These are phyloP conservation scores for Nicotiana benthamiana DNA, from an alignment of 257 asterid species.

Conservation along the genomic window DNA sequence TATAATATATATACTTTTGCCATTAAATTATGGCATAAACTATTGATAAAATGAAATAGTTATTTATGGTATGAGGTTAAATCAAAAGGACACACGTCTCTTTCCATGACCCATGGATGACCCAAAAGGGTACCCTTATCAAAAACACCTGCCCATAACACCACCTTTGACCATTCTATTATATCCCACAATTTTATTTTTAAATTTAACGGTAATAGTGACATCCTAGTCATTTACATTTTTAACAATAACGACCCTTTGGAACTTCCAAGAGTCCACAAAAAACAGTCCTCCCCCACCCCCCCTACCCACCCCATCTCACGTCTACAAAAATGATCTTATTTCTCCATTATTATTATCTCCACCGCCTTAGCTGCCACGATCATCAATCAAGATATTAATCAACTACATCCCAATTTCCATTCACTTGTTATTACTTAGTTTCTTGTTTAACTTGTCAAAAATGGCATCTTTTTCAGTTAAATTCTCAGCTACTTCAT, in stretches of 20 bases:
- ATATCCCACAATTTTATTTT: neutral
- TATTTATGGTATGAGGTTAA: too few relatives aligned
- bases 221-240: neutral
- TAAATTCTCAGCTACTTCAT: constrained; percentile 43
- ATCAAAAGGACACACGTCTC: neutral
- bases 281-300: constrained; percentile 1
- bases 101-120: constrained; percentile 1
- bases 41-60: too few relatives aligned
- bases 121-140: neutral
- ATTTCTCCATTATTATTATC: neutral
- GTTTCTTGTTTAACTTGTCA: neutral
- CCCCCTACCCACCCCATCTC: constrained; percentile 13
- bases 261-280: constrained; percentile 55
- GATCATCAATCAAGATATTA: too few relatives aligned
- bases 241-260: constrained; percentile 42
- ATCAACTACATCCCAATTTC: too few relatives aligned
- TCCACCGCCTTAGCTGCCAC: too few relatives aligned
- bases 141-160: neutral
- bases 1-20: too few relatives aligned
- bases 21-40: too few relatives aligned
- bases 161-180: neutral
- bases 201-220: neutral
- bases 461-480: constrained; percentile 63
- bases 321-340: constrained; percentile 32
- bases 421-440: too few relatives aligned